Evolutionary conservation across 192 early-diverging fungal genomes (phyloP).

Genomic region (Dissophora globulifera): DNA sequence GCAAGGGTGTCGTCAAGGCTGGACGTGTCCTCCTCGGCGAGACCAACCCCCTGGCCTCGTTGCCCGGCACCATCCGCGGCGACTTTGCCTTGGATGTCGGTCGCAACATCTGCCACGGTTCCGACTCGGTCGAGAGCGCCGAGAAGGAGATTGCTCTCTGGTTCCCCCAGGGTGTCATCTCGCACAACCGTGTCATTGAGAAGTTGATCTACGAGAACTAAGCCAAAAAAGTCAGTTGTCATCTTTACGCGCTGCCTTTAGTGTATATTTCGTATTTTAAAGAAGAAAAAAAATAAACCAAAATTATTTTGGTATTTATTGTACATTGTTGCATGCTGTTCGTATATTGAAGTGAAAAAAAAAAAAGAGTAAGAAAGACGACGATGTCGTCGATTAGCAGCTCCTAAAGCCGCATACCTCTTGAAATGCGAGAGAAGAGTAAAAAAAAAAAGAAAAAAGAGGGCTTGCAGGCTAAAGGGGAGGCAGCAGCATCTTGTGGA

Average conservation of each 20-base stretch:
- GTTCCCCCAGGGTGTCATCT: constrained; percentile 64
- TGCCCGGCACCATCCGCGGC: constrained; percentile 91
- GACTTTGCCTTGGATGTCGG: constrained; percentile 70
- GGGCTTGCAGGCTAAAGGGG: too few species aligned
- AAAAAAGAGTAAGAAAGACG: neutral
- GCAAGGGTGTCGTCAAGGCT: constrained; percentile 86
- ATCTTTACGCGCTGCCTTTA: too few species aligned
- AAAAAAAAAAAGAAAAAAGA: too few species aligned
- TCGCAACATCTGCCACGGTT: constrained; percentile 90
- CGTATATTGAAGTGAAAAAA: neutral
- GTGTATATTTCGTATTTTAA: neutral
- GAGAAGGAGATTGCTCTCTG: constrained; percentile 83
- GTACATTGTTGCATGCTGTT: too few species aligned
- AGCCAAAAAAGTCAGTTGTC: constrained; percentile 3
- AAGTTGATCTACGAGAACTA: constrained; percentile 57
- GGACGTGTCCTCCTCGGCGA: constrained; percentile 91
- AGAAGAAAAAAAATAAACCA: too few species aligned
- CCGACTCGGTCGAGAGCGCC: constrained; percentile 86
- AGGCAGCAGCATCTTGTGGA: too few species aligned
- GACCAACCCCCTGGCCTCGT: constrained; percentile 89
- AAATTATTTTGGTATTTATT: too few species aligned
- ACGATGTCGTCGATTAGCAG: too few species aligned
- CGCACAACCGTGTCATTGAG: constrained; percentile 38
- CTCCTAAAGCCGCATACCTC: too few species aligned
- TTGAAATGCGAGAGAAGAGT: too few species aligned